Base-by-base conservation (phyloP, 768 basidiomycete genomes). In the Inosperma sp. region DNA sequence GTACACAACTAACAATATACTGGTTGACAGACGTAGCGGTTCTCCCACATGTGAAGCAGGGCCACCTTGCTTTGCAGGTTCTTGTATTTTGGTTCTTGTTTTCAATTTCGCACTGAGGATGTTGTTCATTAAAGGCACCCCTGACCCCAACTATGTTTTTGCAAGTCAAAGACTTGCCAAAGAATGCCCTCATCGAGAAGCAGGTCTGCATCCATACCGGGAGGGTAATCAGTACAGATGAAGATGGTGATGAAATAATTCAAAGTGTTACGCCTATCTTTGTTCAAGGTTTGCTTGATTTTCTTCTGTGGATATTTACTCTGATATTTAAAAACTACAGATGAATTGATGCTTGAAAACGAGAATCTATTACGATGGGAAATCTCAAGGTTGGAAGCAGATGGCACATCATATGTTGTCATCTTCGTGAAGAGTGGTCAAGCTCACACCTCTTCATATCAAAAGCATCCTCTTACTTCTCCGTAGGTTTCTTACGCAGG, bases 141-240 rank as follows among this genome's bases (percentile, higher is more conserved):
- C 47, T 60, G 51, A 53, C 60, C 39, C 73, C 72, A 5, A 77
- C 77, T 0, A 65, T 93, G 6, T 87, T 86, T 59, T 59, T 83
- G 0, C 77, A 73, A 2, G 77, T 88, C 5, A 76, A 80, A 48
- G 73, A 77, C 30, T 70, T 93, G 7, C 90, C 90, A 0, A 88
- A 86, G 58, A 75, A 72, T 48, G 90, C 88, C 1, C 63, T 79
- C 27, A 60, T 90, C 9, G 90, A 93, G 63, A 89, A 88, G 58
- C 89, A 92, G 61, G 80, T 84, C 2, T 55, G 88, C 6, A 62
- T 82, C 9, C 87, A 90, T 58, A 88, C 84, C 0, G 85, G 87
- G 3, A 76, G 78, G 29, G 77, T 74, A 49, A 54, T 64, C n/a
- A 48, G 73, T 12, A 48, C 55, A 4, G 77, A 77, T 42, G 78